Conservation (phyloP, 306 rosid genomes). For the Acacia acuminata region DNA sequence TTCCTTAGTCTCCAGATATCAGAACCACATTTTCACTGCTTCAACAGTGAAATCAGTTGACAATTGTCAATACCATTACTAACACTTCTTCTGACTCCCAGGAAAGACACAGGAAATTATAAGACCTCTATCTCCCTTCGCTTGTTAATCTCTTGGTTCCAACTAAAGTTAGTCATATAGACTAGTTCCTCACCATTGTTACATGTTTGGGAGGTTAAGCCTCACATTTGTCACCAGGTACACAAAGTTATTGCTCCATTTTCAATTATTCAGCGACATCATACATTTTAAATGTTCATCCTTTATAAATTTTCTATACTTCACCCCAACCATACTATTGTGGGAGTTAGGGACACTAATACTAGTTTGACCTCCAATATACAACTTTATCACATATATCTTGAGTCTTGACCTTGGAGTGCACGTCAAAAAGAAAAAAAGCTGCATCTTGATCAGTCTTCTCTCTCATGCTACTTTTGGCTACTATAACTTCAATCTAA, state of each 20-base stretch:
- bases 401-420: background rate
- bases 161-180: background rate
- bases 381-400: background rate
- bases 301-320: background rate
- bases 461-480: background rate
- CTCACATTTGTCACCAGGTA: background rate
- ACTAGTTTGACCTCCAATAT: background rate
- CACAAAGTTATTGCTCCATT: background rate
- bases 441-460: background rate
- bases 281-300: background rate
- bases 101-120: background rate
- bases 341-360: background rate
- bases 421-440: background rate
- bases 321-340: background rate
- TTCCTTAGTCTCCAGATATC: background rate
- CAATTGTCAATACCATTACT: background rate
- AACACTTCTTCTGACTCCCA: background rate
- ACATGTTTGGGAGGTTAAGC: background rate
- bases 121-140: background rate
- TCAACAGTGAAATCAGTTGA: background rate
- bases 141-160: background rate
- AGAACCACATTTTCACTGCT: background rate
- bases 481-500: constrained; percentile 19
- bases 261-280: background rate
- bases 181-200: background rate